Base-by-base conservation (phyloP, 2,329 filamentous ascomycete species). In the Fusarium nygamai region DNA sequence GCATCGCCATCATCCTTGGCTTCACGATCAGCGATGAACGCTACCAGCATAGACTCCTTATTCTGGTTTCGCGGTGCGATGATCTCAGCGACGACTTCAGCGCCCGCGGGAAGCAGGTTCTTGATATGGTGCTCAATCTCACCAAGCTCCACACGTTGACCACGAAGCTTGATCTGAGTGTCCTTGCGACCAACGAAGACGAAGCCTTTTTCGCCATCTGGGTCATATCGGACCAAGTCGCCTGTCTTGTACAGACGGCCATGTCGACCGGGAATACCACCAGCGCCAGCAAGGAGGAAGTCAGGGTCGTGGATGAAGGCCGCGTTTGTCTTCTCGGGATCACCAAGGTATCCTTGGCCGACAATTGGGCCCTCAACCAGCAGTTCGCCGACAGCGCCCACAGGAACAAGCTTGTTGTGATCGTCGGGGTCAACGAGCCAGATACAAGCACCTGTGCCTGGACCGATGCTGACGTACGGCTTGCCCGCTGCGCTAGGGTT, bases 131-230 rank as follows among this genome's bases (percentile, higher is more conserved):
- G 84, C 72, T 88, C 87, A 12, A 88, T 86, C 72, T 88, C 87
- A 3, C 85, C 84, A 27, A 91, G 84, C 81, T 91, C 93, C 59
- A 92, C 87, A 62, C 91, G 84, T 72, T 89, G 91, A 33, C 93
- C 93, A 17, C 87, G 85, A 34, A 93, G 82, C 81, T 94, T 93
- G 62, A 92, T 88, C 79, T 92, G 91, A n/a, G 88, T 88, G 75
- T 93, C 92, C 73, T 90, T 91, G 56, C 92, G 86, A 22, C 91
- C 90, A 44, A 91, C 83, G 68, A 90, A 91, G 14, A 86, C 80
- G 44, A 92, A 85, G 12, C 84, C 85, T 2, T 88, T 87, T 41
- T 89, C 85, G 3, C 87, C 86, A 57, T 91, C 86, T 0, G 81
- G 79, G 48, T 88, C 84, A 62, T 90, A 89, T 33, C 83, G 84